Evolutionary conservation across 768 basidiomycete genomes (phyloP).

Genomic region (Phylloporus sp.): DNA sequence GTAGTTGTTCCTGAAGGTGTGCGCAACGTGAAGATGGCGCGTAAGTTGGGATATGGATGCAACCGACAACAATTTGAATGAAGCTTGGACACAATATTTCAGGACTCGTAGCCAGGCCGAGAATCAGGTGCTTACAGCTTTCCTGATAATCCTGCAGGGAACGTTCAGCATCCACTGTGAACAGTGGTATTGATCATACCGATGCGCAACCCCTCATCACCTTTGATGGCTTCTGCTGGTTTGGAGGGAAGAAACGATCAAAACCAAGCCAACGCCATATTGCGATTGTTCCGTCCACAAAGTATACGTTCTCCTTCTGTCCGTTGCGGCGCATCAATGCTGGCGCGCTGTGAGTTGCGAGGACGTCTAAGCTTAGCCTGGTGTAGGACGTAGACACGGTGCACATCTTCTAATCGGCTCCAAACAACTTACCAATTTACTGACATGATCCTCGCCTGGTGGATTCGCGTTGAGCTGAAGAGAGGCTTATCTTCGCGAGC

Average conservation of each 20-base stretch:
- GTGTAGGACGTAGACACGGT: neutral
- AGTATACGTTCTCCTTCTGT: conserved; percentile 22
- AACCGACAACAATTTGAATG: conserved; percentile 58
- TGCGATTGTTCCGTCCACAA: conserved; percentile 47
- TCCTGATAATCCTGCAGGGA: conserved; percentile 66
- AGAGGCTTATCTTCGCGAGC: conserved; percentile 70
- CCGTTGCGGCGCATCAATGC: conserved; percentile 38
- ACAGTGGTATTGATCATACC: conserved; percentile 34
- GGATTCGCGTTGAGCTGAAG: conserved; percentile 62
- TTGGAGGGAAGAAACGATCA: conserved; percentile 57
- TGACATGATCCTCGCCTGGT: conserved; percentile 60
- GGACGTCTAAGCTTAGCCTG: conserved; percentile 57
- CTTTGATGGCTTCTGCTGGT: conserved; percentile 29
- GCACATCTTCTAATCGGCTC: neutral
- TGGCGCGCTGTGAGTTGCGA: conserved; percentile 51
- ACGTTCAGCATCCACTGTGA: neutral
- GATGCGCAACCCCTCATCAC: conserved; percentile 55
- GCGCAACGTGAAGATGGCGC: conserved; percentile 38
- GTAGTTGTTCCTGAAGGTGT: conserved; percentile 47
- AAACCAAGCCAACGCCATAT: conserved; percentile 69
- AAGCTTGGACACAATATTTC: conserved; percentile 38
- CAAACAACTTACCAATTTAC: conserved; percentile 48
- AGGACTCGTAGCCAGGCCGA: neutral
- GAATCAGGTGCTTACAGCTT: conserved; percentile 47
- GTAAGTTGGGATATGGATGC: conserved; percentile 39